Base-by-base conservation (phyloP, 1,139 yeast species). In the Hyphopichia burtonii region DNA sequence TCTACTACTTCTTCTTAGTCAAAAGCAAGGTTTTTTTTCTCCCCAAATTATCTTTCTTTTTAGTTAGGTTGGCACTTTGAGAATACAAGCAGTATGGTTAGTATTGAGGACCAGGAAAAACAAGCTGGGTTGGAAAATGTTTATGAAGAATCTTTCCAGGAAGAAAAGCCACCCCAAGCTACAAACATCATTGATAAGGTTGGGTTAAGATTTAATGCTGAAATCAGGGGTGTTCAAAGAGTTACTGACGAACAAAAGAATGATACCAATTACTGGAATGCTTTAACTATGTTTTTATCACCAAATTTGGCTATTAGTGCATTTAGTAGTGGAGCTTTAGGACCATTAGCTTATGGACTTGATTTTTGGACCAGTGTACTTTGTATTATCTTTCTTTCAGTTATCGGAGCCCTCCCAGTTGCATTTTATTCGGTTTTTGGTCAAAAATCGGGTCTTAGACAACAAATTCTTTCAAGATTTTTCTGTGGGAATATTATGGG, bases 201-300 rank as follows among this genome's bases (percentile, higher is more conserved):
- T 3, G 71, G 69, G 1, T 51, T 58, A 31, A 46, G 52, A 32
- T 48, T 72, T 35, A 65, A 68, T 38, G 77, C 78, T 15, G 80
- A 74, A 52, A 65, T 64, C 33, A 65, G 74, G 49, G 79, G 80
- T 52, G 63, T 76, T 36, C 77, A 75, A 49, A 65, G 77, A 43
- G 68, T 76, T 19, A 60, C 68, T 0, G 78, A 73, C 39, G 68
- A 66, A 25, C 66, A 72, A 51, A 65, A 76, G 55, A 55, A 56
- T 6, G 64, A 61, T 23, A 47, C 44, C 2, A 49, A 55, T 11
- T 54, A 55, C 42, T 42, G 55, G 12, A 47, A 57, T 1, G 61
- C 68, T 9, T 54, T 62, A 42, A 54, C 65, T 11, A 58, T 64
- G 52, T 64, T 59, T 46, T 51, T 63, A 15, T 56, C 67, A 3